These are phyloP conservation scores for Secale cereale DNA, from an alignment of 176 grass and related monocot genomes.

Conservation along the genomic window DNA sequence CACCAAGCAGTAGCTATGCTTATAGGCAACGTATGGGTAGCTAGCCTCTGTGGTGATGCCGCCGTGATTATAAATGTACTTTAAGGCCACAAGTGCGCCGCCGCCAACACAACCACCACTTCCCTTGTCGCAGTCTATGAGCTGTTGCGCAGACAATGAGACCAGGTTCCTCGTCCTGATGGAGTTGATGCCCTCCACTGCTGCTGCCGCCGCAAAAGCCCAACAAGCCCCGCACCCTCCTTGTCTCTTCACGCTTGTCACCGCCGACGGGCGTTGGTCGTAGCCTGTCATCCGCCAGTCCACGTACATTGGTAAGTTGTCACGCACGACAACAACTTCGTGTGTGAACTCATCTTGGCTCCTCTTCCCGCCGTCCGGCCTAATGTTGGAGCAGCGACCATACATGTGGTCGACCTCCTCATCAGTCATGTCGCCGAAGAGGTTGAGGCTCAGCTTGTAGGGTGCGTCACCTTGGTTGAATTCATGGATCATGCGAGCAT, in stretches of 20 bases:
- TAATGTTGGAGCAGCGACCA: not conserved
- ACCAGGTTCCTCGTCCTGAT: conserved; percentile 16
- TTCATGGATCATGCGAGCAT: conserved; percentile 30
- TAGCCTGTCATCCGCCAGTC: not conserved
- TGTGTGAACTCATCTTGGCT: conserved; percentile 10
- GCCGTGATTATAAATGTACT: too few species aligned
- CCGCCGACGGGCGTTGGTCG: too few species aligned
- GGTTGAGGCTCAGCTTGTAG: conserved; percentile 48
- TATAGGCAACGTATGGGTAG: too few species aligned
- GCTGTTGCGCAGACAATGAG: conserved; percentile 27
- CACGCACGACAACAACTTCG: not conserved
- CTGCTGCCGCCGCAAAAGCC: conserved; percentile 12
- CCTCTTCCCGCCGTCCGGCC: not conserved
- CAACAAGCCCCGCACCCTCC: conserved; percentile 45
- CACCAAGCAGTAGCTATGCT: too few species aligned
- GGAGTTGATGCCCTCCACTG: conserved; percentile 35
- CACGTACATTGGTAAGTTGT: not conserved
- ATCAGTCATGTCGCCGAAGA: conserved; percentile 47
- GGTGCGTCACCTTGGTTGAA: conserved; percentile 27
- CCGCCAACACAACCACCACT: conserved; percentile 4
- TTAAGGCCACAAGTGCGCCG: too few species aligned
- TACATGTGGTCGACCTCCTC: conserved; percentile 20
- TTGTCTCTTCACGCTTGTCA: conserved; percentile 36
- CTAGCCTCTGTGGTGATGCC: too few species aligned
- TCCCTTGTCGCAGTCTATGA: conserved; percentile 13